Evolutionary conservation across 2,329 filamentous ascomycete species (phyloP), one percentile per base, ranked within the genome.

Genomic region (Sphaerulina musiva): DNA sequence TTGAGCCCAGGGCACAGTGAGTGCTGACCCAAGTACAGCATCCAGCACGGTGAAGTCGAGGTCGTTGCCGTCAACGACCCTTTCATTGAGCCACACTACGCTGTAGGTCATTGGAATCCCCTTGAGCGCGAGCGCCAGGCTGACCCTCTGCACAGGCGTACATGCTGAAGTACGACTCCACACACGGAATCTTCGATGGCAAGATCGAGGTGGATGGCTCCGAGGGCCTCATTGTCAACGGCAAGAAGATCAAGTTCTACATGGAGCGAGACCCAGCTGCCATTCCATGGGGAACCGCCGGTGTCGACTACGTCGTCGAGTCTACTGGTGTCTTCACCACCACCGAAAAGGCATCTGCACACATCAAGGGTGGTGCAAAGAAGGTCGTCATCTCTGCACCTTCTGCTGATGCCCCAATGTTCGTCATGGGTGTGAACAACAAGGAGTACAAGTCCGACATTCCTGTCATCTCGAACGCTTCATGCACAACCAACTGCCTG

Each of bases 401-500:
- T 70, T 95, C 89, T 61, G 86, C 87, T 66, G 93, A 98, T 80
- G 93, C 93, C 72, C 92, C 92, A 74, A 98, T 98, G 93, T 98
- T 95, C 84, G 93, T 98, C 74, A 95, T 96, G 85, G 93, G 93
- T 74, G 93, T 98, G 80, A 98, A 97, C 84, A 81, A 97, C 79
- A 83, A 91, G 76, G 81, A 77, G 69, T 97, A 97, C 86, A 92
- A 88, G 76, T 85, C 86, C 74, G 87, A 87, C 74, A 83, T 93
- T 76, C 80, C 89, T 69, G 86, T 98, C 75, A 89, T 97, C 80
- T 97, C 93, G 80, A 98, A 98, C 82, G 93, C 93, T 69, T 97
- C 93, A 68, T 97, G 93, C 89, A 98, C 93, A 76, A 97, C 93
- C 83, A 98, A 98, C 89, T 97, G 93, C 86, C 80, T 98, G 78